Evolutionary conservation across 2,329 filamentous ascomycete species (phyloP).

Genomic region (Penicillium sp.): DNA sequence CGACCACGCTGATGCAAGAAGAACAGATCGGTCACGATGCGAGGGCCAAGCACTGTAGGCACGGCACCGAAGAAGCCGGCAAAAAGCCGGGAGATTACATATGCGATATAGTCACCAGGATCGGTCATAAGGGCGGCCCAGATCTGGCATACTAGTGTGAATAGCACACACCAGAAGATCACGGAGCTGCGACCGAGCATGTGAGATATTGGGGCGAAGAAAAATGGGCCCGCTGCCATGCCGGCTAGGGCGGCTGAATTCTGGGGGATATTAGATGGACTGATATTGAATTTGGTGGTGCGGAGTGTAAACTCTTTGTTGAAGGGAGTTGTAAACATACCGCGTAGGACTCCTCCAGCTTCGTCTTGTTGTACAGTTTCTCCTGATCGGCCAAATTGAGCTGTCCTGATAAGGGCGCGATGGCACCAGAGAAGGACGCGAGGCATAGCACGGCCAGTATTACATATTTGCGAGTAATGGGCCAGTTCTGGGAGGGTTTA

Average conservation of each 20-base stretch:
- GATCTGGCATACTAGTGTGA: conserved; percentile 35
- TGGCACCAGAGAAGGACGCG: conserved; percentile 37
- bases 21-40: conserved; percentile 44
- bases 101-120: conserved; percentile 35
- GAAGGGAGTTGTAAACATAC: conserved; percentile 17
- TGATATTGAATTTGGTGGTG: neutral
- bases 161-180: conserved; percentile 41
- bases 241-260: conserved; percentile 40
- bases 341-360: conserved; percentile 33
- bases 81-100: conserved; percentile 40
- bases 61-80: conserved; percentile 42
- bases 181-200: conserved; percentile 38
- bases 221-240: conserved; percentile 39
- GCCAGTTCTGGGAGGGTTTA: conserved; percentile 34
- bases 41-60: conserved; percentile 39
- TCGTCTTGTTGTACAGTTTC: conserved; percentile 33
- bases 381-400: conserved; percentile 37
- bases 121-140: conserved; percentile 41
- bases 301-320: neutral
- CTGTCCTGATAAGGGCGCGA: conserved; percentile 36
- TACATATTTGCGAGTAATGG: conserved; percentile 29
- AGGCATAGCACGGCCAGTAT: conserved; percentile 36
- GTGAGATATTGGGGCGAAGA: conserved; percentile 39
- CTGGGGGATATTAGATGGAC: conserved; percentile 20
- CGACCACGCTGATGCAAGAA: conserved; percentile 45